phyloP scores from a whole-genome alignment of 768 basidiomycete genomes.

The Russula brevipes region DNA sequence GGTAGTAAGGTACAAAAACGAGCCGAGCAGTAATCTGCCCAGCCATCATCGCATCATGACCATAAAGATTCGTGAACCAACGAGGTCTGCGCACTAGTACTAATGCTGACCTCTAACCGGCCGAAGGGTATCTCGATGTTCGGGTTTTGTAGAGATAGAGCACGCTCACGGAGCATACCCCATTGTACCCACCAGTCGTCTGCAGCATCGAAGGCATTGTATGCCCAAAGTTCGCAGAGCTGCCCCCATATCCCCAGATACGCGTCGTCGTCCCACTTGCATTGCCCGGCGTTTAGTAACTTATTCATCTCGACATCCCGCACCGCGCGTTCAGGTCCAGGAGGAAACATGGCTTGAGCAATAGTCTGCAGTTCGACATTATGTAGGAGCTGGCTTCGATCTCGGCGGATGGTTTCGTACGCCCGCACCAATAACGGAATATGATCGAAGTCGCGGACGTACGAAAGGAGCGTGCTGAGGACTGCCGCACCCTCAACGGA shows the following conservation, averaged over 20 bases:
- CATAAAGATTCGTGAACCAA: background rate
- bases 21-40: background rate
- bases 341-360: conserved; percentile 14
- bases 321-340: conserved; percentile 16
- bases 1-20: background rate
- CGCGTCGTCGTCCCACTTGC: conserved; percentile 18
- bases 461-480: conserved; percentile 17
- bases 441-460: conserved; percentile 17
- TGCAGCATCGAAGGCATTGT: conserved; percentile 23
- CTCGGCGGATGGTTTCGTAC: conserved; percentile 14
- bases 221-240: conserved; percentile 21
- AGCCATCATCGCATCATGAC: background rate
- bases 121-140: background rate
- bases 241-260: conserved; percentile 20
- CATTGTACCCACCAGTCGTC: conserved; percentile 27
- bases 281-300: background rate
- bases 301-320: conserved; percentile 12
- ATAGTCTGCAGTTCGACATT: conserved; percentile 4
- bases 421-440: conserved; percentile 19
- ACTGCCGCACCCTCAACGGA: conserved; percentile 17
- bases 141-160: background rate
- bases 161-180: conserved; percentile 24
- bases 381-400: conserved; percentile 16
- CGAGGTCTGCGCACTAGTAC: background rate
- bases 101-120: conserved; percentile 10